phyloP scores from a whole-genome alignment of 495 filamentous ascomycete genomes.

The Xanthoparmelia taractica region DNA sequence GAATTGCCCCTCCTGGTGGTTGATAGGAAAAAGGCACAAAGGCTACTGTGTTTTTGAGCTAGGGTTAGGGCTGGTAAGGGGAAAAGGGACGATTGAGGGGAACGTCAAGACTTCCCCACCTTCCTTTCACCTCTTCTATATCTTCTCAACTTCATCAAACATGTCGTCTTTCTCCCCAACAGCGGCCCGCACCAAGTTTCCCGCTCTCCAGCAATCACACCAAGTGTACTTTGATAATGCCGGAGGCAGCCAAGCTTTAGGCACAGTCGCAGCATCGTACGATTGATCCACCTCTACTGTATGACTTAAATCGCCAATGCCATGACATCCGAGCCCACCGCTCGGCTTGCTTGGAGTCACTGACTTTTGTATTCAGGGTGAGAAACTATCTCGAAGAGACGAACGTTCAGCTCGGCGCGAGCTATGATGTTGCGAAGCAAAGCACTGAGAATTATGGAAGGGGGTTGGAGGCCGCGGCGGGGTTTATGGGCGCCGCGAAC shows the following conservation, averaged over 20 bases:
- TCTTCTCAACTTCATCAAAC: neutral
- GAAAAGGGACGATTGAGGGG: no score
- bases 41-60: constrained; percentile 8
- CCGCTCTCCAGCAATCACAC: constrained; percentile 49
- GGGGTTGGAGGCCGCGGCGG: constrained; percentile 54
- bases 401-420: constrained; percentile 67
- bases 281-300: constrained; percentile 19
- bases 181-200: constrained; percentile 53
- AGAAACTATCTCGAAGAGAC: constrained; percentile 54
- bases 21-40: no score
- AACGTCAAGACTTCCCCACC: neutral
- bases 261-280: constrained; percentile 57
- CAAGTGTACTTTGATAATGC: constrained; percentile 72
- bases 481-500: constrained; percentile 56
- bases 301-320: constrained; percentile 2
- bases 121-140: neutral
- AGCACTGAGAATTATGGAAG: constrained; percentile 48
- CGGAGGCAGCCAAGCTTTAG: constrained; percentile 62
- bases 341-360: constrained; percentile 2
- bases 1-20: no score
- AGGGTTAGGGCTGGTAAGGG: neutral
- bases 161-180: constrained; percentile 43
- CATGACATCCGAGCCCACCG: constrained; percentile 2
- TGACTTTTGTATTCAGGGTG: constrained; percentile 31
- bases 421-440: constrained; percentile 46